Evolutionary conservation across 805 yeast species (phyloP).

Genomic region (Nakazawaea wickerhamii): DNA sequence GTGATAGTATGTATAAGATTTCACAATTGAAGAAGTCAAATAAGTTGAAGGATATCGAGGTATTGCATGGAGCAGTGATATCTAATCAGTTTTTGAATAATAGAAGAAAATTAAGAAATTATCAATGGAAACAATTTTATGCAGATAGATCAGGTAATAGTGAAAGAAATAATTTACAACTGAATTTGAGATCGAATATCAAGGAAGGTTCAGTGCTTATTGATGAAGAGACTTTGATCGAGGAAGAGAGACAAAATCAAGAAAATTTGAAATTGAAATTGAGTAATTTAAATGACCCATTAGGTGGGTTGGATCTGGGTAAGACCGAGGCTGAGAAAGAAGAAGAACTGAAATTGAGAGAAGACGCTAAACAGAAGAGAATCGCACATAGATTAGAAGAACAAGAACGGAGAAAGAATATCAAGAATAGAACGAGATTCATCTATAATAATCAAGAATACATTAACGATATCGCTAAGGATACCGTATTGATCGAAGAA

Average conservation of each 20-base stretch:
- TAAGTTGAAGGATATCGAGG: conserved; percentile 41
- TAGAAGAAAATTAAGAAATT: conserved; percentile 34
- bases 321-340: neutral
- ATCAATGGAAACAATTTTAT: conserved; percentile 47
- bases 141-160: conserved; percentile 34
- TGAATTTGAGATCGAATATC: conserved; percentile 26
- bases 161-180: conserved; percentile 6
- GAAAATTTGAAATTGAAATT: conserved; percentile 1
- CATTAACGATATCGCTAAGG: conserved; percentile 3
- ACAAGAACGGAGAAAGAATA: conserved; percentile 4
- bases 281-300: neutral
- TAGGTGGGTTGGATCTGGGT: neutral
- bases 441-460: conserved; percentile 2
- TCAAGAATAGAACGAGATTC: conserved; percentile 11
- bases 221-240: conserved; percentile 9
- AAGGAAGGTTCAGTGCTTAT: conserved; percentile 12
- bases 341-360: neutral
- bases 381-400: conserved; percentile 2
- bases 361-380: conserved; percentile 5
- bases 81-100: conserved; percentile 38
- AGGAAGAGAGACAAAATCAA: conserved; percentile 4
- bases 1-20: conserved; percentile 18
- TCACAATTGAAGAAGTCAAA: conserved; percentile 20
- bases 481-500: conserved; percentile 11
- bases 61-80: conserved; percentile 43